Conservation (phyloP, 345 rosid species). For the Streptanthus diversifolius region DNA sequence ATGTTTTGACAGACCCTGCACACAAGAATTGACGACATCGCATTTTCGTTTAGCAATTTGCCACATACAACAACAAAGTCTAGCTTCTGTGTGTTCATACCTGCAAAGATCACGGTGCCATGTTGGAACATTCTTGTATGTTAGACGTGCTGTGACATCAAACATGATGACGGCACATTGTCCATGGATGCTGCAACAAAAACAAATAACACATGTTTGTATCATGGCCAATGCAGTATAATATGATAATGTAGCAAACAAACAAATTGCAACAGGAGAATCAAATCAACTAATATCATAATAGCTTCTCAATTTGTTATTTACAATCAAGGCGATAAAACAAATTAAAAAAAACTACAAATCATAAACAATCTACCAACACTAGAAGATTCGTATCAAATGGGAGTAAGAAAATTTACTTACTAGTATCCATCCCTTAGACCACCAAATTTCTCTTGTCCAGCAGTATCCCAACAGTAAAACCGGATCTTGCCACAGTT, state of each 20-base stretch:
- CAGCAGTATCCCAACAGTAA: slow-evolving; percentile 98
- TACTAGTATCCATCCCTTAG: slow-evolving; percentile 97
- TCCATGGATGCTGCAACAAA: slow-evolving; percentile 78
- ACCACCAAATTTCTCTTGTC: slow-evolving; percentile 97
- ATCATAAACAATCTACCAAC: background rate
- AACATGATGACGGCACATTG: slow-evolving; percentile 98
- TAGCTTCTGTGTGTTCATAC: slow-evolving; percentile 29
- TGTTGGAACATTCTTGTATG: slow-evolving; percentile 97
- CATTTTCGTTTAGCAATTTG: background rate
- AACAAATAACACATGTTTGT: background rate
- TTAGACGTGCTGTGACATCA: slow-evolving; percentile 94
- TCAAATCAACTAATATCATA: too few relatives aligned
- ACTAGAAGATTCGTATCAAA: background rate
- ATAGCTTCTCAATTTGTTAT: too few relatives aligned
- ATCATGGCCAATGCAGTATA: background rate
- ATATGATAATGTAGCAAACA: background rate
- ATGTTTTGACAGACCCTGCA: slow-evolving; percentile 82
- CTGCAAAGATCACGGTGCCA: slow-evolving; percentile 99
- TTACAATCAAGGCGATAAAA: too few relatives aligned
- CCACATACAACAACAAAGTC: background rate
- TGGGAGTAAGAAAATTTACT: slow-evolving; percentile 23
- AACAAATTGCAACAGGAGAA: too few relatives aligned
- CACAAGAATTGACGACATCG: background rate
- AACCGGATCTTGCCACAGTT: slow-evolving; percentile 92
- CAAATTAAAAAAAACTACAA: background rate